A percentile compares a stretch with the other conserved stretches of the same genome.
Evolutionary conservation across 768 basidiomycete species (phyloP).

Genomic region (Trametes villosa): DNA sequence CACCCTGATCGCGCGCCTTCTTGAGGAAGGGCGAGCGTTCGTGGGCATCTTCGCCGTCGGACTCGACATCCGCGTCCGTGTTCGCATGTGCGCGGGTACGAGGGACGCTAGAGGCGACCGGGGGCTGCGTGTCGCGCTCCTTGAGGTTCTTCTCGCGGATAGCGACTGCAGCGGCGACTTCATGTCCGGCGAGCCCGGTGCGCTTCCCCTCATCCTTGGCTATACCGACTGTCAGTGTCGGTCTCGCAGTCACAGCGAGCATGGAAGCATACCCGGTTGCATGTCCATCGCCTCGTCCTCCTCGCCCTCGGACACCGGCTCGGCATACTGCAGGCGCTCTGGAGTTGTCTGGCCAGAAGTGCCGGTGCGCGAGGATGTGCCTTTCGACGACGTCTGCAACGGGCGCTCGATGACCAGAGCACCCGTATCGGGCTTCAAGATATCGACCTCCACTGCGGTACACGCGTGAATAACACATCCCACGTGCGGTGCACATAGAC

Average conservation of each 20-base stretch:
- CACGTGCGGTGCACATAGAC: constrained; percentile 17
- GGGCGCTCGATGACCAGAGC: constrained; percentile 75
- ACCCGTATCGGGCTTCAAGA: constrained; percentile 88
- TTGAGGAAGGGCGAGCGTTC: constrained; percentile 45
- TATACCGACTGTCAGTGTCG: not conserved
- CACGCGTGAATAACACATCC: not conserved
- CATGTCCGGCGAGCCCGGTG: constrained; percentile 71
- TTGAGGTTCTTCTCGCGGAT: constrained; percentile 84
- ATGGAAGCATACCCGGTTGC: constrained; percentile 52
- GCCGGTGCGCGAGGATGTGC: constrained; percentile 43
- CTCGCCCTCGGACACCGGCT: constrained; percentile 95
- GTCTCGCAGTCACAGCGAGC: not conserved
- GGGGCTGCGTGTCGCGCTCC: constrained; percentile 24
- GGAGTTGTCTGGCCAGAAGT: constrained; percentile 49
- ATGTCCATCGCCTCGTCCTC: constrained; percentile 78
- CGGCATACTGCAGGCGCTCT: constrained; percentile 61
- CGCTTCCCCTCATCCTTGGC: constrained; percentile 81
- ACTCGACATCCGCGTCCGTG: constrained; percentile 28
- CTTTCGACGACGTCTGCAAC: constrained; percentile 46
- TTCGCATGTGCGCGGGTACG: constrained; percentile 6
- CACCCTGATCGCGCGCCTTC: constrained; percentile 21
- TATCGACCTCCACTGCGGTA: constrained; percentile 85
- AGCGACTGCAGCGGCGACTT: constrained; percentile 84
- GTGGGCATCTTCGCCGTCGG: constrained; percentile 33
- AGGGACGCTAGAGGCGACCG: not conserved